phyloP scores from a whole-genome alignment of 2,329 filamentous ascomycete species.

The Xylaria sp. region DNA sequence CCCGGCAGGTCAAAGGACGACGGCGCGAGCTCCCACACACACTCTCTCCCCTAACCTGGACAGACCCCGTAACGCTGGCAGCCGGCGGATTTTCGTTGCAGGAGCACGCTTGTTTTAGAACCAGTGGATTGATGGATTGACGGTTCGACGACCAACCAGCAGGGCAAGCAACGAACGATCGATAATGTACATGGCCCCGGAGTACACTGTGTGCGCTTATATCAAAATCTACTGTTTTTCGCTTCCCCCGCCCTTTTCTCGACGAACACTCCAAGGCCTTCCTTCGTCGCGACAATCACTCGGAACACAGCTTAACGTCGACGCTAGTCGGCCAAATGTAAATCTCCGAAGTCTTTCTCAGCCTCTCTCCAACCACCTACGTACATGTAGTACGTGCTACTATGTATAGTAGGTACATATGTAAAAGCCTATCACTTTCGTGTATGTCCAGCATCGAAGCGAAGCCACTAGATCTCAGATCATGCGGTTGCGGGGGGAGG shows the following conservation, averaged over 20 bases:
- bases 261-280: background rate
- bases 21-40: no score
- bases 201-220: background rate
- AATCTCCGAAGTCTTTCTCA: background rate
- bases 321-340: background rate
- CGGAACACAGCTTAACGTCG: background rate
- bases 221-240: background rate
- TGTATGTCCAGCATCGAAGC: no score
- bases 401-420: no score
- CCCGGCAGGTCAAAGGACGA: background rate
- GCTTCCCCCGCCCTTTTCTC: background rate
- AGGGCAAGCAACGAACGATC: background rate
- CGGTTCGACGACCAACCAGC: no score
- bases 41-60: background rate
- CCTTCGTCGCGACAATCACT: background rate
- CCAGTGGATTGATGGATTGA: background rate
- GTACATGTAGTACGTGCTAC: no score
- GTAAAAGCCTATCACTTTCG: no score
- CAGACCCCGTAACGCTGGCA: background rate
- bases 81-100: background rate
- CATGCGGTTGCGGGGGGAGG: background rate
- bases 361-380: background rate
- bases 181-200: background rate
- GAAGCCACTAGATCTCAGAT: background rate
- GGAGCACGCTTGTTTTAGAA: background rate